A percentile compares a stretch with the other conserved stretches of the same genome.
These are phyloP conservation scores for Sindora glabra DNA, from an alignment of 306 rosid species.

Conservation along the genomic window DNA sequence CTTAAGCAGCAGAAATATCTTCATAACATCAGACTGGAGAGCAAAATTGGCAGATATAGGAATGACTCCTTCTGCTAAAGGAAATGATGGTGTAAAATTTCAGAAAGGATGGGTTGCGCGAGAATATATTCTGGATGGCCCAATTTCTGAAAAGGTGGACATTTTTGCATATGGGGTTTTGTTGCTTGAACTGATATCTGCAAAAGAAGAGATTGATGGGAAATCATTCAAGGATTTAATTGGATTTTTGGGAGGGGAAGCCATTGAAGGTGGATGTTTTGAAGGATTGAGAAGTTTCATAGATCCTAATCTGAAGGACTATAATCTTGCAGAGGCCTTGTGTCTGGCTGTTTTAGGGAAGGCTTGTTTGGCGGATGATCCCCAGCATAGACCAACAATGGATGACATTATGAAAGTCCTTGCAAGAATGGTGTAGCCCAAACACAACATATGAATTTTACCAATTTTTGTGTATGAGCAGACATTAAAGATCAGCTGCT, in stretches of 20 bases:
- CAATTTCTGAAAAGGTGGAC: slow-evolving; percentile 41
- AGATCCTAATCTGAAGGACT: slow-evolving; percentile 56
- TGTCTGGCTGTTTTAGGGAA: slow-evolving; percentile 54
- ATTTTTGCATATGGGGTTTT: slow-evolving; percentile 65
- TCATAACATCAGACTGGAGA: slow-evolving; percentile 42
- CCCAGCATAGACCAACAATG: slow-evolving; percentile 48
- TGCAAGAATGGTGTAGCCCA: slow-evolving; percentile 35
- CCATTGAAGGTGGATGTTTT: slow-evolving; percentile 44
- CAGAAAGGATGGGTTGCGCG: slow-evolving; percentile 30
- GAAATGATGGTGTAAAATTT: not conserved
- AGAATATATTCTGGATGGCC: slow-evolving; percentile 11
- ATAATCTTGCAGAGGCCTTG: slow-evolving; percentile 48
- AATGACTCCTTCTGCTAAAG: not conserved
- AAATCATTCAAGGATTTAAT: slow-evolving; percentile 38
- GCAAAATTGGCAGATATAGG: slow-evolving; percentile 55
- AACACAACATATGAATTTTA: not conserved
- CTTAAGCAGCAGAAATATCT: slow-evolving; percentile 38
- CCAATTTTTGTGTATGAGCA: not conserved
- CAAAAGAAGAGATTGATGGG: slow-evolving; percentile 37
- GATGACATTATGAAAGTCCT: slow-evolving; percentile 66
- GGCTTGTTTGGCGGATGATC: slow-evolving; percentile 65
- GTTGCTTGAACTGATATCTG: slow-evolving; percentile 60
- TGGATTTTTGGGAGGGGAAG: slow-evolving; percentile 43
- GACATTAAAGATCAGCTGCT: too few species aligned
- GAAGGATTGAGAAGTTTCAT: slow-evolving; percentile 53